These are phyloP conservation scores for Epichloe gansuensis DNA, from an alignment of 2,329 filamentous ascomycete genomes.

Conservation along the genomic window DNA sequence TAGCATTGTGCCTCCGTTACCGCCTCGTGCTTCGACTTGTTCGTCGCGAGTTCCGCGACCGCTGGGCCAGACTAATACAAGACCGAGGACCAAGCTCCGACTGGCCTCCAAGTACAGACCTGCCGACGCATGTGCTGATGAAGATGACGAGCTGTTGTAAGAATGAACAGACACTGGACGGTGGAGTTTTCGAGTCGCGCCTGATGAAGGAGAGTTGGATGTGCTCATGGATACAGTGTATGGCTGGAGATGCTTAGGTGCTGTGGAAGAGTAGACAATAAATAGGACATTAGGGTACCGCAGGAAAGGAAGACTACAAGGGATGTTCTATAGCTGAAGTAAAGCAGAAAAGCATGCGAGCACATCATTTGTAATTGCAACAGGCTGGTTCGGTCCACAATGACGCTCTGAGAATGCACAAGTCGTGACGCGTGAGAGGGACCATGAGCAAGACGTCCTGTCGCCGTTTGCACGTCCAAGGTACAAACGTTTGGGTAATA, in stretches of 20 bases:
- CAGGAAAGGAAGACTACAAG: too few species aligned
- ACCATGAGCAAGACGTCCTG: too few species aligned
- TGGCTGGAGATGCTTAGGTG: background rate
- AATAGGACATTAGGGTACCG: too few species aligned
- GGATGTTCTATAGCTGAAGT: too few species aligned
- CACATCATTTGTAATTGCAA: too few species aligned
- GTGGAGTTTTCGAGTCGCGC: background rate
- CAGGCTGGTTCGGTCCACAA: too few species aligned
- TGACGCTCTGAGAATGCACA: too few species aligned
- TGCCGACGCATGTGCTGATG: background rate
- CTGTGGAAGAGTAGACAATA: background rate
- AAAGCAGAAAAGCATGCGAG: too few species aligned
- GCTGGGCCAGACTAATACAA: background rate
- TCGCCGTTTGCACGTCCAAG: too few species aligned
- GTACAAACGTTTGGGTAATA: too few species aligned
- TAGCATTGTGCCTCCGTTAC: background rate
- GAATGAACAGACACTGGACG: background rate
- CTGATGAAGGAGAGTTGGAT: background rate
- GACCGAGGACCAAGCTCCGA: background rate
- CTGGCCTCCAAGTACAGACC: conserved; percentile 1
- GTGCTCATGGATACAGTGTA: background rate
- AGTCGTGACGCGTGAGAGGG: too few species aligned
- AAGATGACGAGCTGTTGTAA: conserved; percentile 4
- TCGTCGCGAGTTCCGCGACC: background rate
- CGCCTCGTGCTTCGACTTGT: background rate